Conservation (phyloP, 805 yeast genomes). For the Candida pini region DNA sequence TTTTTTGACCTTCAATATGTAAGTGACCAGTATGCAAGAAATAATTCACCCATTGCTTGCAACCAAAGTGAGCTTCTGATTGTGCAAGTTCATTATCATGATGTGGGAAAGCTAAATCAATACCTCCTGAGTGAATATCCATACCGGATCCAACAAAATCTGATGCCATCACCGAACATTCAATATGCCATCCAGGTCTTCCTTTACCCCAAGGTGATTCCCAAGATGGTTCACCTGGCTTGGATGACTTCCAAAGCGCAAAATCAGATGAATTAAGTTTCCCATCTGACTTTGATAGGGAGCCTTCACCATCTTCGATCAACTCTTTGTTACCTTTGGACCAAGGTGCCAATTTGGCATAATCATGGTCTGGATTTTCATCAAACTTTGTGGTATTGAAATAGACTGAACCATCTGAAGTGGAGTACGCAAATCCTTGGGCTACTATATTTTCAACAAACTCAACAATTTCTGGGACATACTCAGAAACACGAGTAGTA, state of each 20-base stretch:
- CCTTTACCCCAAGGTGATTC: conserved; percentile 95
- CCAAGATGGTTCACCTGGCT: conserved; percentile 98
- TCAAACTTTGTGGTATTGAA: conserved; percentile 88
- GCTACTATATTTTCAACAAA: conserved; percentile 70
- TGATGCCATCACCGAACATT: conserved; percentile 97
- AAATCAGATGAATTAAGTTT: conserved; percentile 80
- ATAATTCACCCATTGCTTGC: conserved; percentile 94
- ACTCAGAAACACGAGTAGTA: conserved; percentile 93
- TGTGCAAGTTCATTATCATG: conserved; percentile 98
- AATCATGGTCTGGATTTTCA: conserved; percentile 60
- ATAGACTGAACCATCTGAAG: conserved; percentile 91
- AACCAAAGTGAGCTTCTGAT: conserved; percentile 86
- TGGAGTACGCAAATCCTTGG: conserved; percentile 80
- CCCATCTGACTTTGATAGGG: conserved; percentile 48
- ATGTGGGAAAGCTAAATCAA: conserved; percentile 97
- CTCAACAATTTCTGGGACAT: conserved; percentile 83
- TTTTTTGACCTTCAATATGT: conserved; percentile 97
- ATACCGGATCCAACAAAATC: conserved; percentile 76
- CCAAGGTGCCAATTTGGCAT: conserved; percentile 98
- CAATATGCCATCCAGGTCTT: conserved; percentile 99
- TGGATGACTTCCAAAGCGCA: conserved; percentile 94
- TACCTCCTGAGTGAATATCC: conserved; percentile 96
- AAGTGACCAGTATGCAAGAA: conserved; percentile 96
- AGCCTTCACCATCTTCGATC: conserved; percentile 93
- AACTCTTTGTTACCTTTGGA: conserved; percentile 83